These are phyloP conservation scores for Telopea speciosissima DNA, from an alignment of 177 flowering plant species.

Conservation along the genomic window DNA sequence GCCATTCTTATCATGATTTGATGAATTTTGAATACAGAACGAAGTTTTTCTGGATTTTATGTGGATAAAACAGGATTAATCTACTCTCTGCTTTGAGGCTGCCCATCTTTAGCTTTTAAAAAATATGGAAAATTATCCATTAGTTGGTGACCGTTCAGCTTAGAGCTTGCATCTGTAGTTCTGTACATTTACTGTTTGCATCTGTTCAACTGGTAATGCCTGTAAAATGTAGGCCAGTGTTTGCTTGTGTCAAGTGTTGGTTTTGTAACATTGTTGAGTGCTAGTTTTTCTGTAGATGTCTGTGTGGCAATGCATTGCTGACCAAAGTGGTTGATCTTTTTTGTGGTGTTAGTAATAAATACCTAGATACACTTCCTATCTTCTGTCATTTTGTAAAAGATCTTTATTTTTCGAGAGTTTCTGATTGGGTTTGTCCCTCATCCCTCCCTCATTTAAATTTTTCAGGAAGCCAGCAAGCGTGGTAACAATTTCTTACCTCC, in stretches of 20 bases:
- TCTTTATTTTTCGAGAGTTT: not conserved
- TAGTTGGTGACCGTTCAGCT: not conserved
- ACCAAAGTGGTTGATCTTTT: not conserved
- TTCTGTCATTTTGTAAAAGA: not conserved
- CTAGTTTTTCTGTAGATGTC: not conserved
- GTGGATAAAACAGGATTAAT: not conserved
- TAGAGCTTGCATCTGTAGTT: not conserved
- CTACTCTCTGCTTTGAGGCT: not conserved
- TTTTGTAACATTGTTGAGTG: not conserved
- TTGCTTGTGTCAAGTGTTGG: not conserved
- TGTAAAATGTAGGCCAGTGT: not conserved
- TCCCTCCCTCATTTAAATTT: slow-evolving; percentile 6
- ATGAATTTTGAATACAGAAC: not conserved
- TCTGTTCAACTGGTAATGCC: not conserved
- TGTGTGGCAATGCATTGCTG: not conserved
- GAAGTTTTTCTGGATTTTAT: not conserved
- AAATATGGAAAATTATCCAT: no score
- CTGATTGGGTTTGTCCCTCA: slow-evolving; percentile 2
- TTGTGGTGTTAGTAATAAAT: not conserved
- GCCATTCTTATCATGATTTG: not conserved
- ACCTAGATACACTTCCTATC: not conserved
- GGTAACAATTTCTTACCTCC: slow-evolving; percentile 97
- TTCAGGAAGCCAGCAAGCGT: slow-evolving; percentile 86
- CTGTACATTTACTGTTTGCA: not conserved
- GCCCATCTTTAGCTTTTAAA: not conserved